Evolutionary conservation across 2,329 filamentous ascomycete genomes (phyloP), one percentile per base, ranked within the genome.

Genomic region (Sclerotinia glacialis): DNA sequence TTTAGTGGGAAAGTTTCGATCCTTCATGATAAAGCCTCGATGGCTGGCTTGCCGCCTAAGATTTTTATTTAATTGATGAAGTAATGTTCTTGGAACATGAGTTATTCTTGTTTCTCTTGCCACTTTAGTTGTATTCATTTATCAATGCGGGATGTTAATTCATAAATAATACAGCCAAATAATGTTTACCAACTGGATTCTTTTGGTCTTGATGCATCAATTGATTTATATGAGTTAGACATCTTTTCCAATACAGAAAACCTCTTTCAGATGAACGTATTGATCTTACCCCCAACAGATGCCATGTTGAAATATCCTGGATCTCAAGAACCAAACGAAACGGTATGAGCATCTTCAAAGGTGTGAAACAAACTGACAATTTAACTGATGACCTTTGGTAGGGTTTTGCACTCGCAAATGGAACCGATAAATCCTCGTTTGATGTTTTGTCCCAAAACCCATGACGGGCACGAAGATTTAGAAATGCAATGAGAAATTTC

Each of bases 331-430:
- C 56, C 40, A 12, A 67, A 50, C 12, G 31, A 69, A 14, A 65
- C 60, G 6, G 66, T 67, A 60, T 54, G 58, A 28, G 28, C 3
- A 11, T 37, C 12, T 9, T 37, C 9, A 37, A 37, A 37, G 34
- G 9, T 37, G n/a, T n/a, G n/a, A n/a, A n/a, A n/a, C n/a, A n/a
- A 11, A 40, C 37, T 40, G 11, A 9, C 11, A 40, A 40, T 40
- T 40, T 40, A 40, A 14, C 11, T 14, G 2, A 40, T 40, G 37
- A 14, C 37, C 2, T 40, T 40, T 40, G 37, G 37, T 11, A 69
- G 61, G 68, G 68, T 2, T 69, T 68, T 46, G 49, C 55, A 7
- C 64, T 70, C 12, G 59, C 68, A 1, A 69, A 70, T 42, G 49
- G 55, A 18, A 60, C 55, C 0, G 47, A 58, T 0, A 64, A 59